These are phyloP conservation scores for Salix brachista DNA, from an alignment of 345 rosid genomes.

Conservation along the genomic window DNA sequence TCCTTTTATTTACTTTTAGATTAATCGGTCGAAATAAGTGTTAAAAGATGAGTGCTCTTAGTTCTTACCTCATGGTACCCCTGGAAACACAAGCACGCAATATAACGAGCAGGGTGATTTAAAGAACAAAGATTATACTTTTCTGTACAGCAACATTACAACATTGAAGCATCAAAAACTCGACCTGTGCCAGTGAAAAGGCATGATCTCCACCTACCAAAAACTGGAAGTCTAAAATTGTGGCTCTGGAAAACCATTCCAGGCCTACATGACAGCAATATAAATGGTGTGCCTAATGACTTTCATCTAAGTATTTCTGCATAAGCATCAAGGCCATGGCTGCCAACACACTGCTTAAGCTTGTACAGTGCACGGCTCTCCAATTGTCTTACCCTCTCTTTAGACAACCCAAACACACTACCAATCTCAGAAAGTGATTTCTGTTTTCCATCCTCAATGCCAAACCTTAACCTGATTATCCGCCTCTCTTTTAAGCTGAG, in stretches of 20 bases:
- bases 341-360: slow-evolving; percentile 57
- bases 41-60: too few species aligned
- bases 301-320: slow-evolving; percentile 52
- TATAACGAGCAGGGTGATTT: not conserved
- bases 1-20: too few species aligned
- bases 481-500: slow-evolving; percentile 66
- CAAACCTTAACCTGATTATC: slow-evolving; percentile 71
- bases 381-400: slow-evolving; percentile 77
- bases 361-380: slow-evolving; percentile 69
- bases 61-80: too few species aligned
- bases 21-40: too few species aligned
- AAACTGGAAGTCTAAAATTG: not conserved
- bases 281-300: not conserved
- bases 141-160: not conserved
- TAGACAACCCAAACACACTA: slow-evolving; percentile 49
- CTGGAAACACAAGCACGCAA: too few species aligned
- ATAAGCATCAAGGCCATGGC: slow-evolving; percentile 59
- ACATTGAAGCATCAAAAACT: not conserved
- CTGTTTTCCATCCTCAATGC: slow-evolving; percentile 59
- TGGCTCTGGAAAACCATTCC: not conserved
- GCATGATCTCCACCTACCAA: not conserved
- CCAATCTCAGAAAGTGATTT: slow-evolving; percentile 69
- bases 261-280: not conserved
- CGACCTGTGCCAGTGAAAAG: not conserved
- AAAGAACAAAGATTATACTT: not conserved